Percentiles rank a stretch among this genome's conserved stretches.
phyloP scores from a whole-genome alignment of 2,329 filamentous ascomycete species.

The Alternaria longipes region DNA sequence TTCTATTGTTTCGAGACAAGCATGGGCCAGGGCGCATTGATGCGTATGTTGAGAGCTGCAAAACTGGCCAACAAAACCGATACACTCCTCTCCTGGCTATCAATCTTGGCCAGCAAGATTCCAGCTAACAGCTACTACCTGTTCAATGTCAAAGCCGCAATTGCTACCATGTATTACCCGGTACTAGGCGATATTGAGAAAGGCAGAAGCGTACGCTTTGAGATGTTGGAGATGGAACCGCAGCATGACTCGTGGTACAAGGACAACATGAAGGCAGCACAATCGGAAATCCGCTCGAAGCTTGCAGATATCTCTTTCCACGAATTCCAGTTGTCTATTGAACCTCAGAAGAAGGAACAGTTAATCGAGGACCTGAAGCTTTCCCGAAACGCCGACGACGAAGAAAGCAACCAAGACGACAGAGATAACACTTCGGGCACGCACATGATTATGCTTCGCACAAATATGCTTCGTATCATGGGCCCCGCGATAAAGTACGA shows the following conservation, averaged over 20 bases:
- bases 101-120: not conserved
- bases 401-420: too few species aligned
- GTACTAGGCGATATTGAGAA: not conserved
- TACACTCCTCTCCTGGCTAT: not conserved
- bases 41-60: conserved; percentile 5
- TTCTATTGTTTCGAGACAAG: not conserved
- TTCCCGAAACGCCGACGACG: not conserved
- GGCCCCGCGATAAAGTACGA: conserved; percentile 1
- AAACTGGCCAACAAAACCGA: not conserved
- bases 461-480: conserved; percentile 9
- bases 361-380: not conserved
- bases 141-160: conserved; percentile 2
- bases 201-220: conserved; percentile 1
- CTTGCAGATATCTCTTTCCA: conserved; percentile 3
- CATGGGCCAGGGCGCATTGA: not conserved
- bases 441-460: conserved; percentile 2
- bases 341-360: not conserved
- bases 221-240: conserved; percentile 7
- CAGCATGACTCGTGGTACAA: not conserved
- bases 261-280: conserved; percentile 1
- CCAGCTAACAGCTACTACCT: conserved; percentile 1
- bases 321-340: not conserved
- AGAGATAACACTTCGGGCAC: not conserved
- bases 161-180: conserved; percentile 1
- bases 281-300: not conserved